Percentiles rank a stretch among this genome's conserved stretches.
These are phyloP conservation scores for Coniochaeta sp. DNA, from an alignment of 2,329 filamentous ascomycete genomes.

Conservation along the genomic window DNA sequence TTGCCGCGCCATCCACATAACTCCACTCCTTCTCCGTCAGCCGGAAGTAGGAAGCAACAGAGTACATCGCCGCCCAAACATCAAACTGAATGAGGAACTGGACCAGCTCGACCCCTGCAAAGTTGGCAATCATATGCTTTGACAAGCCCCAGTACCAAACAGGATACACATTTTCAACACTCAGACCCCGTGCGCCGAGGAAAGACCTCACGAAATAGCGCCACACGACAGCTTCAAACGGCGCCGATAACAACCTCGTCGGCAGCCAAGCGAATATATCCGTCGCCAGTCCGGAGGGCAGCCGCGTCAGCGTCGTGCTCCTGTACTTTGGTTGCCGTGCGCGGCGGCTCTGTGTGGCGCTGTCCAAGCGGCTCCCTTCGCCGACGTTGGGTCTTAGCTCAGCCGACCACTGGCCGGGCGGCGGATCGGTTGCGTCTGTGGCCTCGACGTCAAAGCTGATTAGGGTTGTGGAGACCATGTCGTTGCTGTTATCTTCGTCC, in stretches of 20 bases:
- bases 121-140: slow-evolving; percentile 26
- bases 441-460: slow-evolving; percentile 57
- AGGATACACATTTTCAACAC: slow-evolving; percentile 29
- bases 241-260: slow-evolving; percentile 34
- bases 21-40: slow-evolving; percentile 16
- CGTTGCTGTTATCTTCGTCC: slow-evolving; percentile 38
- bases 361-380: background rate
- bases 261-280: slow-evolving; percentile 37
- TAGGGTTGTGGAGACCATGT: slow-evolving; percentile 46
- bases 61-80: slow-evolving; percentile 35
- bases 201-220: slow-evolving; percentile 37
- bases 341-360: slow-evolving; percentile 1
- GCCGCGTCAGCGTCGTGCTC: slow-evolving; percentile 39
- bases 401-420: slow-evolving; percentile 49
- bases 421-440: slow-evolving; percentile 42
- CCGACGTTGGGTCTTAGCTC: slow-evolving; percentile 44
- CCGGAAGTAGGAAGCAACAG: slow-evolving; percentile 14
- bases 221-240: slow-evolving; percentile 38
- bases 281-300: slow-evolving; percentile 40
- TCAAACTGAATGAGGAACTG: slow-evolving; percentile 36
- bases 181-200: slow-evolving; percentile 27
- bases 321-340: slow-evolving; percentile 16
- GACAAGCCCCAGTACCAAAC: slow-evolving; percentile 16
- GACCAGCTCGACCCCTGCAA: slow-evolving; percentile 37
- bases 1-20: slow-evolving; percentile 6